Percentiles rank a stretch among this genome's conserved stretches.
Conservation (phyloP, 140 eudicot species). For the Ambrosia hybrid region DNA sequence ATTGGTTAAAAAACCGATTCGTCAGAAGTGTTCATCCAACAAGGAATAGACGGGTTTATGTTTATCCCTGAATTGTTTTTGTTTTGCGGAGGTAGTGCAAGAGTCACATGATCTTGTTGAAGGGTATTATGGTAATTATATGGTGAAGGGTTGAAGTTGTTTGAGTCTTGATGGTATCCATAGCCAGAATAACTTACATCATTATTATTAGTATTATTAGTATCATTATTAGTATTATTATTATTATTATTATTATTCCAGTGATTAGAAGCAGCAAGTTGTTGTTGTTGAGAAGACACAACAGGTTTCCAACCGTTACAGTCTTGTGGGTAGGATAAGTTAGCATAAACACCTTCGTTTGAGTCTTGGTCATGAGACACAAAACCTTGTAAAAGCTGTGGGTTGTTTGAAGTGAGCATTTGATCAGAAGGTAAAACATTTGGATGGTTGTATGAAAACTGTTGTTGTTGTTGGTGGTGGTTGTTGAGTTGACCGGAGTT, state of each 20-base stretch:
- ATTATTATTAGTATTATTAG: background rate
- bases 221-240: background rate
- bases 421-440: conserved; percentile 39
- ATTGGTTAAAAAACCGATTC: conserved; percentile 1
- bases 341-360: background rate
- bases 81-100: conserved; percentile 28
- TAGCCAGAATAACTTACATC: conserved; percentile 25
- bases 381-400: conserved; percentile 7
- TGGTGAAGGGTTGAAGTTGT: conserved; percentile 27
- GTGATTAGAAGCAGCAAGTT: conserved; percentile 21
- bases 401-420: conserved; percentile 37
- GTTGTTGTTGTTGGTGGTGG: conserved; percentile 20
- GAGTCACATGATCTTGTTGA: conserved; percentile 50
- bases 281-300: conserved; percentile 32
- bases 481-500: conserved; percentile 36
- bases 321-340: conserved; percentile 34
- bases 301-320: conserved; percentile 40
- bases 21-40: conserved; percentile 44
- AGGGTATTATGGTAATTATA: conserved; percentile 41
- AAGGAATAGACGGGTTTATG: conserved; percentile 23
- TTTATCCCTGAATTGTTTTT: conserved; percentile 12
- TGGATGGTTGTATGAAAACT: conserved; percentile 40
- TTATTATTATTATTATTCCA: conserved; percentile 22
- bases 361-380: conserved; percentile 26
- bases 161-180: conserved; percentile 42